Percentiles rank a stretch among this genome's conserved stretches.
Conservation (phyloP, 345 rosid genomes). For the Corchorus olitorius region DNA sequence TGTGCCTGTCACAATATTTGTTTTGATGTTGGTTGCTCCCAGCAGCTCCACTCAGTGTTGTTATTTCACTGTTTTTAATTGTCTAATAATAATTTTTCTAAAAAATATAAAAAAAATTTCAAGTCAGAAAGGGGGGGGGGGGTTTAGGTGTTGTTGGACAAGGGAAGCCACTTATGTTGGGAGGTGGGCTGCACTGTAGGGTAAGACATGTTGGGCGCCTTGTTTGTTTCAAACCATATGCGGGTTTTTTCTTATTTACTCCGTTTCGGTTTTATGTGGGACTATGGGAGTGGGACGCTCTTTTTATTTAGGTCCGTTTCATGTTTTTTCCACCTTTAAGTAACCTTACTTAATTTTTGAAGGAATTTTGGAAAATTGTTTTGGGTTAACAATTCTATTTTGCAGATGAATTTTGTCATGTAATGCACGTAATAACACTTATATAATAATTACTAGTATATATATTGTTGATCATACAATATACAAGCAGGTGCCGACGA, state of each 20-base stretch:
- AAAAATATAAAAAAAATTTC: background rate
- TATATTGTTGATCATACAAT: no score
- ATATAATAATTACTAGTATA: no score
- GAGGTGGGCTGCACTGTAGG: constrained; percentile 19
- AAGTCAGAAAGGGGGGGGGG: background rate
- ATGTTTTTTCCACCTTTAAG: no score
- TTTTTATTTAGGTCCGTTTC: no score
- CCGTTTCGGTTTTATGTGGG: no score
- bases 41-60: constrained; percentile 15
- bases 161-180: constrained; percentile 6
- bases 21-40: background rate
- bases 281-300: no score
- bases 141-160: constrained; percentile 7
- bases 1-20: background rate
- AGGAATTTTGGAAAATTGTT: no score
- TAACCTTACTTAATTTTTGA: no score
- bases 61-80: background rate
- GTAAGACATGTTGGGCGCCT: background rate
- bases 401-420: no score
- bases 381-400: no score
- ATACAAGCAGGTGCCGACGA: no score
- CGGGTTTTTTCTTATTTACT: background rate
- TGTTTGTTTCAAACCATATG: background rate
- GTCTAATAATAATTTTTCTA: background rate
- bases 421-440: no score